phyloP scores from a whole-genome alignment of 495 filamentous ascomycete genomes.

The Hypoxylon fuscum region DNA sequence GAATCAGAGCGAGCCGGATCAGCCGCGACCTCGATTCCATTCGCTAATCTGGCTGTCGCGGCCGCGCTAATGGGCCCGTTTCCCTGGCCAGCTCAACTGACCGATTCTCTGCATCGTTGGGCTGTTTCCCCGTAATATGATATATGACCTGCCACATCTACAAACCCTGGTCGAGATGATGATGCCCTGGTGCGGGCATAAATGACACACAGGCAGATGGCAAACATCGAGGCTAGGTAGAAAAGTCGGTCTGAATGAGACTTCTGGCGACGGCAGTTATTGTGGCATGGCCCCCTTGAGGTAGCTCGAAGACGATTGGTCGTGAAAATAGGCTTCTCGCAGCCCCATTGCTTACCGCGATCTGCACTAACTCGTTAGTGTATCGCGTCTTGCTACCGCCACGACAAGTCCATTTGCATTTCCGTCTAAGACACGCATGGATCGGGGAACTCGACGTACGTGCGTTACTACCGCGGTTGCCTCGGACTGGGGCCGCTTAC shows the following conservation, averaged over 20 bases:
- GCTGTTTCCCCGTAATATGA: slow-evolving; percentile 35
- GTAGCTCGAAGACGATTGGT: slow-evolving; percentile 35
- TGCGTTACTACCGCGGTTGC: slow-evolving; percentile 19
- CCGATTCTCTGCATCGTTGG: slow-evolving; percentile 39
- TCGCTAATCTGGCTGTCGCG: slow-evolving; percentile 35
- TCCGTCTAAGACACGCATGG: slow-evolving; percentile 33
- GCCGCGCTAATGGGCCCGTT: slow-evolving; percentile 33
- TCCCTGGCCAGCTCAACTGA: slow-evolving; percentile 33
- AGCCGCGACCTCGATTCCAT: slow-evolving; percentile 34
- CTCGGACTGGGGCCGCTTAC: slow-evolving; percentile 35
- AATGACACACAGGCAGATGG: slow-evolving; percentile 23
- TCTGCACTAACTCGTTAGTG: slow-evolving; percentile 32
- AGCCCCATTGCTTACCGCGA: slow-evolving; percentile 36
- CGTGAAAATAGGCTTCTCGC: slow-evolving; percentile 39
- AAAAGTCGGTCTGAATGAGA: slow-evolving; percentile 36
- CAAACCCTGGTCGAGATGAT: slow-evolving; percentile 28
- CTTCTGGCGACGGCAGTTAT: slow-evolving; percentile 18
- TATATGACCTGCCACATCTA: slow-evolving; percentile 29
- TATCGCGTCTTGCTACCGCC: slow-evolving; percentile 25
- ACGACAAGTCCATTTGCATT: slow-evolving; percentile 21
- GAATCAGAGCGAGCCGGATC: slow-evolving; percentile 35
- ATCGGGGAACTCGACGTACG: slow-evolving; percentile 32
- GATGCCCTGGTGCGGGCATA: slow-evolving; percentile 26
- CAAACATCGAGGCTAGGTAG: slow-evolving; percentile 12
- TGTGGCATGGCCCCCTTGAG: slow-evolving; percentile 15